Evolutionary conservation across 2,329 filamentous ascomycete species (phyloP), one percentile per base, ranked within the genome.

Genomic region (Cladosporium sp.): DNA sequence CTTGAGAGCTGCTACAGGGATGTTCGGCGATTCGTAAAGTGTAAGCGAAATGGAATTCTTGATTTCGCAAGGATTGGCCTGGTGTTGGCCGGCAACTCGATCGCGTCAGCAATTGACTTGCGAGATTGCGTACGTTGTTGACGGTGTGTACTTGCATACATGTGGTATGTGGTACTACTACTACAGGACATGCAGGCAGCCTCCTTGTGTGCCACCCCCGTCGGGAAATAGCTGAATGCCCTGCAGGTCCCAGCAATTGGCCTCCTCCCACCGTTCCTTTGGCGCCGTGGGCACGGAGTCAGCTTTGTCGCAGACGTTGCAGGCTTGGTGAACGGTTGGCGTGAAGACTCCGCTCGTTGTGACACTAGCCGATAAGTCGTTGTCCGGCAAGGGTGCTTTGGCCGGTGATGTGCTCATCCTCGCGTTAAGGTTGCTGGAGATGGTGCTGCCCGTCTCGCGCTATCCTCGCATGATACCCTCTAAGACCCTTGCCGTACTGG

Each of bases 391-490:
- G 45, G 33, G 13, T 20, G 36, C 36, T 39, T 22, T 39, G 29
- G 33, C 43, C 45, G 45, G 25, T 48, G 45, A 32, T 40, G 45
- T 33, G 36, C 36, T 25, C 33, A 35, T 46, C 15, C 16, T 35
- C 43, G 20, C 43, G 35, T 47, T 38, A 38, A 39, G 43, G 43
- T 47, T 47, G 35, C 35, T 47, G 43, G 43, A 47, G 33, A 19
- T 38, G 38, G 27, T n/a, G 38, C 13, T 35, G 13, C 38, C 22
- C 20, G 27, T 2, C 19, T 20, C 43, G 15, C 19, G 19, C 33
- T 27, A 47, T 46, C 29, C 15, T 25, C 32, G 29, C 32, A 36
- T 46, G 29, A n/a, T 29, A 27, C 13, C 42, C 27, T 33, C 32
- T 35, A 30, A 40, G 36, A 40, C 36, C 36, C 36, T 32, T 33